phyloP scores from a whole-genome alignment of 2,329 filamentous ascomycete genomes.

The Didymella sp. region DNA sequence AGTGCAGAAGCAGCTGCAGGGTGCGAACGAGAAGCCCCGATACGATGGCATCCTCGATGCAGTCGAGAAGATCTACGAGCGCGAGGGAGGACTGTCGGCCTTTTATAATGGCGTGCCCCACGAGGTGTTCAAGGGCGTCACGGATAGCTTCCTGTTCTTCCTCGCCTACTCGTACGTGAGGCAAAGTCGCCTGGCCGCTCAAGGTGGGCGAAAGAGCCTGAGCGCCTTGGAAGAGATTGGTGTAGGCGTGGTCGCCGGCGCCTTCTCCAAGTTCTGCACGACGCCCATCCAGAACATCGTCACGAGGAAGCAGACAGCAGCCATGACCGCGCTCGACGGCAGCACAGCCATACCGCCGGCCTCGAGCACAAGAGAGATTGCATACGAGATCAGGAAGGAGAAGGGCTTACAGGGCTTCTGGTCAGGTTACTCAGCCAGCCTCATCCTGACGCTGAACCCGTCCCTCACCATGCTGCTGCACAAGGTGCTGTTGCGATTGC shows the following conservation, averaged over 20 bases:
- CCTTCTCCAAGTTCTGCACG: slow-evolving; percentile 76
- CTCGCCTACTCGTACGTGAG: slow-evolving; percentile 73
- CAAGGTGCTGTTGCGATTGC: slow-evolving; percentile 68
- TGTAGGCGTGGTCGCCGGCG: slow-evolving; percentile 76
- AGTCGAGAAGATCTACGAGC: slow-evolving; percentile 70
- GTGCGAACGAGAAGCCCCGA: slow-evolving; percentile 52
- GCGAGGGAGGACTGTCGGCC: slow-evolving; percentile 72
- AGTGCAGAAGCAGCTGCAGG: slow-evolving; percentile 69
- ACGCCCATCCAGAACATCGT: slow-evolving; percentile 84
- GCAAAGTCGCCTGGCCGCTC: slow-evolving; percentile 49
- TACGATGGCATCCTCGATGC: slow-evolving; percentile 75
- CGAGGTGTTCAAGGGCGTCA: slow-evolving; percentile 56
- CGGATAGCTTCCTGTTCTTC: slow-evolving; percentile 87
- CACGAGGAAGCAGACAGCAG: slow-evolving; percentile 77
- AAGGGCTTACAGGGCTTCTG: slow-evolving; percentile 80
- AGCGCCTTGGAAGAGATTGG: slow-evolving; percentile 74
- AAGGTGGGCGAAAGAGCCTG: slow-evolving; percentile 52
- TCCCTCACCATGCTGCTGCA: slow-evolving; percentile 86
- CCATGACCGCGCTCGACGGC: slow-evolving; percentile 55
- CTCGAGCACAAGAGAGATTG: slow-evolving; percentile 62
- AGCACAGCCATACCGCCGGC: slow-evolving; percentile 38
- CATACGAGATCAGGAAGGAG: slow-evolving; percentile 68
- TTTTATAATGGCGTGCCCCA: slow-evolving; percentile 64
- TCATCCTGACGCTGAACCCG: slow-evolving; percentile 84
- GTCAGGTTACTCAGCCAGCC: slow-evolving; percentile 83